Base-by-base conservation (phyloP, 1,284 basidiomycete genomes). In the Cutaneotrichosporon cavernicola region DNA sequence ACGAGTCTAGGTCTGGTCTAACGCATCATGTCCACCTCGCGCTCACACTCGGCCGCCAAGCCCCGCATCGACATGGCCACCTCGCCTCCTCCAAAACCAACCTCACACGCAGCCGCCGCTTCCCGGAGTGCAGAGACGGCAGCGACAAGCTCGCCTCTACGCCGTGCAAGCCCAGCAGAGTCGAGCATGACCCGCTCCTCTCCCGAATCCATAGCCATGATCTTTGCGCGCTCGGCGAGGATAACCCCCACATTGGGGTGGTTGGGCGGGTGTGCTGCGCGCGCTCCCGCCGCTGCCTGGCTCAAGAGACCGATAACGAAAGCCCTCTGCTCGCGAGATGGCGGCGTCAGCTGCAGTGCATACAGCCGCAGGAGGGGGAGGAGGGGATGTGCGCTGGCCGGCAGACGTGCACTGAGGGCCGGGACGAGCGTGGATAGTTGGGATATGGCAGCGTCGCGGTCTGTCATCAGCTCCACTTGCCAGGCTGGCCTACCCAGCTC, bases 181-280 rank as follows among this genome's bases (percentile, higher is more conserved):
- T 34, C 18, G 52, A 21, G 22, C 47, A 18, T 11, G 18, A 38
- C 40, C 14, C 57, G 22, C 22, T 50, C 26, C 50, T n/a, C 32
- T 10, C 67, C 30, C 10, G 66, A 47, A 32, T 73, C 68, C 52
- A 72, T 18, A 82, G 85, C 40, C 74, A 93, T 82, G 4, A 94
- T 80, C 76, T 92, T 93, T 0, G 90, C 92, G 18, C 92, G 82
- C 73, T 94, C 91, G 2, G 89, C 87, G 7, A 90, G 81, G 5
- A 89, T 86, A 43, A 97, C 80, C 0, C 86, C 91, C 5, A 90
- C 84, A 0, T 89, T 85, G 0, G 94, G 93, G 76, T 97, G 93
- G 4, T 90, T 90, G 16, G 82, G 76, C 0, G 83, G 76, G 30
- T 91, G 85, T 5, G 91, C 75, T 2, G 74, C 76, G 79, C 78